phyloP scores from a whole-genome alignment of 1,139 yeast species.

The Debaryomycetaceae sp. region DNA sequence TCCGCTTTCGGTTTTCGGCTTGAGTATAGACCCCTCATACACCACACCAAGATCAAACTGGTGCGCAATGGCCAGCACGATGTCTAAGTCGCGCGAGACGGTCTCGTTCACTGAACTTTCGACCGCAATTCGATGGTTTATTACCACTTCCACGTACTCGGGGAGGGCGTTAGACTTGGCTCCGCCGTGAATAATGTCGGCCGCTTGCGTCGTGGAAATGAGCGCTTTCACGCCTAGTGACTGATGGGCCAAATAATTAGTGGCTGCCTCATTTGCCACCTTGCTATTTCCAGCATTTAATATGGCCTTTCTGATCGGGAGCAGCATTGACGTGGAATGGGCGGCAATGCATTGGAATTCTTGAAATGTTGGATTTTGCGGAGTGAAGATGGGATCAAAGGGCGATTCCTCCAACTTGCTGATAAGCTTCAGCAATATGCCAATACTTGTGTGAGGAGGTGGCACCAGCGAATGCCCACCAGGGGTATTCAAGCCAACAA shows the following conservation, averaged over 20 bases:
- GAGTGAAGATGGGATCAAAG: constrained; percentile 29
- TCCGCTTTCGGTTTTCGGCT: constrained; percentile 30
- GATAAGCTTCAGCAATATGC: constrained; percentile 34
- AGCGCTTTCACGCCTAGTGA: constrained; percentile 18
- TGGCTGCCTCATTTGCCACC: constrained; percentile 21
- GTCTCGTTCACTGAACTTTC: constrained; percentile 23
- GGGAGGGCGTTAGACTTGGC: constrained; percentile 35
- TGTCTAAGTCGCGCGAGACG: constrained; percentile 17
- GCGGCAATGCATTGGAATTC: constrained; percentile 39
- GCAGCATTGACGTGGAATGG: constrained; percentile 20
- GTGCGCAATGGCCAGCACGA: constrained; percentile 25
- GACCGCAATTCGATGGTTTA: constrained; percentile 31
- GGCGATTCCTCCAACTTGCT: constrained; percentile 27
- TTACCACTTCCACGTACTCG: constrained; percentile 22
- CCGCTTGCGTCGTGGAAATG: constrained; percentile 30
- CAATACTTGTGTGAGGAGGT: constrained; percentile 41
- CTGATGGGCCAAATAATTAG: constrained; percentile 13
- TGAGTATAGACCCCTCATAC: constrained; percentile 26
- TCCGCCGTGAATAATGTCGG: constrained; percentile 31
- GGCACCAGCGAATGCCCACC: constrained; percentile 47
- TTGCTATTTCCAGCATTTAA: constrained; percentile 22
- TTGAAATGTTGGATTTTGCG: constrained; percentile 34
- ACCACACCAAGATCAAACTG: constrained; percentile 32
- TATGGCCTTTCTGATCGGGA: constrained; percentile 17
- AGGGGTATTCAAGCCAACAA: constrained; percentile 31